Conservation (phyloP, 306 rosid genomes). For the Urtica urens region DNA sequence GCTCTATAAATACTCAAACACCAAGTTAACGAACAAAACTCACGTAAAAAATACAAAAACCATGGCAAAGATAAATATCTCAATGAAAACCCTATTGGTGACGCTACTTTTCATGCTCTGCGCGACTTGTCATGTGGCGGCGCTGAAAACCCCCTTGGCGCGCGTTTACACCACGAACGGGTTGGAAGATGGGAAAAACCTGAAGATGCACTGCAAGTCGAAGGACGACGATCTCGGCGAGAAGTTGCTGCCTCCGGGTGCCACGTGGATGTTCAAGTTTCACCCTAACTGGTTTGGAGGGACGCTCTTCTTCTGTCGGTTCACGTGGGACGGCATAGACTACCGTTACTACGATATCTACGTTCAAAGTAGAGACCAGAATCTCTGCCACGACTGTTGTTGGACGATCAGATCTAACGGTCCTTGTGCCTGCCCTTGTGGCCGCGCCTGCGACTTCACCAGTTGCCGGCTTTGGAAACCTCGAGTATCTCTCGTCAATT, state of each 20-base stretch:
- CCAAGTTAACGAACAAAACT: too few relatives aligned
- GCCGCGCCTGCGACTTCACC: neutral
- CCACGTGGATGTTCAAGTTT: slow-evolving; percentile 2
- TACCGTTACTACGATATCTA: slow-evolving; percentile 2
- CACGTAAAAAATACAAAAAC: too few relatives aligned
- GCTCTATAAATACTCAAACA: too few relatives aligned
- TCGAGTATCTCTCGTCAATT: too few relatives aligned
- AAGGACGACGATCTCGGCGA: slow-evolving; percentile 14
- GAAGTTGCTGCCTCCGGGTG: neutral
- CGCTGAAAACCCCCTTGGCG: neutral
- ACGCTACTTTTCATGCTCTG: neutral
- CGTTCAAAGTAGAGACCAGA: neutral
- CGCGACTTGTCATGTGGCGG: neutral
- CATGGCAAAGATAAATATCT: neutral
- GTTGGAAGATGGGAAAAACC: neutral
- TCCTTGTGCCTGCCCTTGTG: neutral
- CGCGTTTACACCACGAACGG: slow-evolving; percentile 5
- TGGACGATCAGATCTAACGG: neutral
- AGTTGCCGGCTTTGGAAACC: neutral
- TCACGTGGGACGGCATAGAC: neutral
- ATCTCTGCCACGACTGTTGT: neutral
- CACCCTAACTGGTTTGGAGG: neutral
- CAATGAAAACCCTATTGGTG: neutral
- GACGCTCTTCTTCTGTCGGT: slow-evolving; percentile 8
- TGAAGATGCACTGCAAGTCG: slow-evolving; percentile 6